These are phyloP conservation scores for Serendipita vermifera DNA, from an alignment of 768 basidiomycete genomes.

Conservation along the genomic window DNA sequence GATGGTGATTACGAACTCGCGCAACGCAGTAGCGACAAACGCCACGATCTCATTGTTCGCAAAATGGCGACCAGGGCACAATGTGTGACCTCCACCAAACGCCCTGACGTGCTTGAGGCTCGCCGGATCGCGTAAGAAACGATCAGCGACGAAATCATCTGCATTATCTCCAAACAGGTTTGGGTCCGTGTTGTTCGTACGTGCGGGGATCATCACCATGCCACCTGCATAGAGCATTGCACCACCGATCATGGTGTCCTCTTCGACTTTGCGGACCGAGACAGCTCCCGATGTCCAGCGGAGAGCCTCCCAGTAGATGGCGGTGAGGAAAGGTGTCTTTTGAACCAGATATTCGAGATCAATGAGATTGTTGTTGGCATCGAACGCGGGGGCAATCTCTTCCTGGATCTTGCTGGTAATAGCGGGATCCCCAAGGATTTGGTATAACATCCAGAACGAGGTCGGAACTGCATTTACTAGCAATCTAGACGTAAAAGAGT, in stretches of 20 bases:
- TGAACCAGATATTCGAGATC: background rate
- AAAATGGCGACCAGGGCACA: slow-evolving; percentile 6
- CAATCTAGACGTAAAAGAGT: background rate
- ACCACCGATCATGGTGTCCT: background rate
- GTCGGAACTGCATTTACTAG: background rate
- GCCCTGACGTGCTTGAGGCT: background rate
- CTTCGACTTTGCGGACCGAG: background rate
- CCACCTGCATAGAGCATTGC: background rate
- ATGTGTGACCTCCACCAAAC: background rate
- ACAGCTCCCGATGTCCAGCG: background rate
- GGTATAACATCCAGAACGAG: background rate
- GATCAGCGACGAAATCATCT: background rate
- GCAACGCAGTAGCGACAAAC: background rate
- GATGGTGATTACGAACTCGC: background rate
- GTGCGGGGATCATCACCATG: background rate
- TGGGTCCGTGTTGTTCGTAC: background rate
- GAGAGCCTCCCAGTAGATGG: background rate
- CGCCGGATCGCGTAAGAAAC: background rate
- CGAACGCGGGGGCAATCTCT: background rate
- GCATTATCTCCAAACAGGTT: slow-evolving; percentile 1
- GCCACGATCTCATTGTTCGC: background rate
- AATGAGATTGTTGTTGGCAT: background rate
- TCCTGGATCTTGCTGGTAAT: background rate
- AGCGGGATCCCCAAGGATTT: background rate
- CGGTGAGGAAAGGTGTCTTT: background rate